Conservation (phyloP, 2,329 filamentous ascomycete genomes). For the Grosmannia penicillata region DNA sequence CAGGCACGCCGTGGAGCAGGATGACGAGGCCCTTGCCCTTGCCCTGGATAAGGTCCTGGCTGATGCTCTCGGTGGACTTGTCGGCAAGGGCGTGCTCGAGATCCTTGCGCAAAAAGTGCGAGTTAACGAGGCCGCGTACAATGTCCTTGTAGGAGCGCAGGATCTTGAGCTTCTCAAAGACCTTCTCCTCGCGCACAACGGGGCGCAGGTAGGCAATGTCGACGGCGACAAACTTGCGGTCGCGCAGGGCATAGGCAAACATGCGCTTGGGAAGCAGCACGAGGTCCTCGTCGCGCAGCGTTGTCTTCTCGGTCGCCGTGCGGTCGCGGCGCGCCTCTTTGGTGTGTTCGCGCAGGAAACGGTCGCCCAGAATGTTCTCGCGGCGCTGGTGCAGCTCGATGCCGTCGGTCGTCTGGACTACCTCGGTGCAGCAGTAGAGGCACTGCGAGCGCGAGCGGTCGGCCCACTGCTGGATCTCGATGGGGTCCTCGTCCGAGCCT, state of each 20-base stretch:
- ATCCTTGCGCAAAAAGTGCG: not conserved
- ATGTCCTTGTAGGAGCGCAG: not conserved
- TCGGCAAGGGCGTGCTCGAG: too few species aligned
- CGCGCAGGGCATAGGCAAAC: not conserved
- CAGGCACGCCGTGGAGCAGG: constrained; percentile 30
- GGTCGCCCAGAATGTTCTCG: not conserved
- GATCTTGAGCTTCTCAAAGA: not conserved
- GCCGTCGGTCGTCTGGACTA: not conserved
- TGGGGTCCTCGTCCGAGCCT: too few species aligned
- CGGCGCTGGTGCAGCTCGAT: not conserved
- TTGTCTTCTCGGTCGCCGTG: not conserved
- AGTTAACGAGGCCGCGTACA: not conserved
- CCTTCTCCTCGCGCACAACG: not conserved
- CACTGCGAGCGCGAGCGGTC: too few species aligned
- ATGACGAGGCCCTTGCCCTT: constrained; percentile 29
- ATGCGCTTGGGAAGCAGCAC: not conserved
- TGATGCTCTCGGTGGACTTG: too few species aligned
- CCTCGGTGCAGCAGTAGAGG: too few species aligned
- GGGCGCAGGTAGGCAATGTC: not conserved
- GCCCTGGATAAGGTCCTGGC: constrained; percentile 19
- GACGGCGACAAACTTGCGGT: not conserved
- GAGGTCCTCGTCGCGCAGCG: too few species aligned
- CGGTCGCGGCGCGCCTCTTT: not conserved
- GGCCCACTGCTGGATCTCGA: too few species aligned
- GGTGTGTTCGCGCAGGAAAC: not conserved